Conservation (phyloP, 495 filamentous ascomycete genomes). For the Neurospora hispaniola region DNA sequence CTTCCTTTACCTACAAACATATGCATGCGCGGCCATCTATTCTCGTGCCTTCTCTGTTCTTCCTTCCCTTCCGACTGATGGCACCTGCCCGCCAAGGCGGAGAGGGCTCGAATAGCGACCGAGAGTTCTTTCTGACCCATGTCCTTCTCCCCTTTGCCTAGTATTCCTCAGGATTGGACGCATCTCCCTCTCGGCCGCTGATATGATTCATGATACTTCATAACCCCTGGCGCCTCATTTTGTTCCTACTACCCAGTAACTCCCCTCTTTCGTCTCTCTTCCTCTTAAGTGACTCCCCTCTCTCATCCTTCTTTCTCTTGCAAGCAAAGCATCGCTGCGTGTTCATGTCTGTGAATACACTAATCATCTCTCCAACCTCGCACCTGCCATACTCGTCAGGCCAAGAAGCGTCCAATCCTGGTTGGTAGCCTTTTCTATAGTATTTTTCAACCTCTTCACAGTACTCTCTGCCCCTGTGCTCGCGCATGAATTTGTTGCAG, state of each 20-base stretch:
- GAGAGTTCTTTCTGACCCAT: background rate
- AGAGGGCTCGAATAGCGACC: background rate
- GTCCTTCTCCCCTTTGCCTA: background rate
- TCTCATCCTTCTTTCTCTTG: background rate
- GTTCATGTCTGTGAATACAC: background rate
- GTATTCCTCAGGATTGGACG: background rate
- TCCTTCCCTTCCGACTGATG: background rate
- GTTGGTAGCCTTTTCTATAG: background rate
- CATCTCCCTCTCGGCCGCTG: background rate
- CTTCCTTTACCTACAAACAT: background rate
- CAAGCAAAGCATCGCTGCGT: background rate
- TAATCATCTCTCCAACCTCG: background rate
- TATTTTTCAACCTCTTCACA: background rate
- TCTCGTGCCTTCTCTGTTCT: background rate
- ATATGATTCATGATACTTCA: background rate
- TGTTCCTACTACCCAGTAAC: background rate
- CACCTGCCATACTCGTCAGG: background rate
- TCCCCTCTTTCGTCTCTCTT: background rate
- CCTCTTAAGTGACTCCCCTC: background rate
- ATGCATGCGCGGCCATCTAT: background rate
- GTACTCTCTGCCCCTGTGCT: background rate
- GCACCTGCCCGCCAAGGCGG: background rate
- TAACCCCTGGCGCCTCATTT: background rate
- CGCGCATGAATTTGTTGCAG: background rate
- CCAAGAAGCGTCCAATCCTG: background rate